phyloP scores from a whole-genome alignment of 495 filamentous ascomycete species.

The Neurospora sp. region DNA sequence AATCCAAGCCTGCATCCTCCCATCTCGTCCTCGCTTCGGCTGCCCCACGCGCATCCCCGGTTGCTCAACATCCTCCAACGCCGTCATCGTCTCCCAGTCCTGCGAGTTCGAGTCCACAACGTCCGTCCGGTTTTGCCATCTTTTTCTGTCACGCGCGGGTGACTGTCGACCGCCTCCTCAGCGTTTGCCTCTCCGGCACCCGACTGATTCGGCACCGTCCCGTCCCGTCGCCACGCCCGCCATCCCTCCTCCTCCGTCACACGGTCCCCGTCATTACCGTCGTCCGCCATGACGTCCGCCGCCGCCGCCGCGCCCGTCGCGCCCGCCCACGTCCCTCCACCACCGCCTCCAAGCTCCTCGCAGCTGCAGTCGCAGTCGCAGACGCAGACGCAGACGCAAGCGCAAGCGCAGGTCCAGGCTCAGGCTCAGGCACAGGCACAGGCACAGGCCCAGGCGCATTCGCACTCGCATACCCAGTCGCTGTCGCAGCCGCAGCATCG shows the following conservation, averaged over 20 bases:
- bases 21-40: background rate
- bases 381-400: constrained; percentile 2
- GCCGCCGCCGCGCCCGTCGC: constrained; percentile 9
- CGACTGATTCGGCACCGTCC: background rate
- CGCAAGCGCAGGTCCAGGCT: background rate
- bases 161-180: background rate
- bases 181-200: background rate
- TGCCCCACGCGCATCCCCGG: background rate
- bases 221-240: background rate
- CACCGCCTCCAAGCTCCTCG: constrained; percentile 11
- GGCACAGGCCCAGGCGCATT: background rate
- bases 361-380: constrained; percentile 12
- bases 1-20: background rate
- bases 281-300: constrained; percentile 21
- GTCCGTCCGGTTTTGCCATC: background rate
- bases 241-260: background rate
- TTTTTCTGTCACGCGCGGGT: background rate
- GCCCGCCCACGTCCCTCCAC: constrained; percentile 5
- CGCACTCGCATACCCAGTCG: constrained; percentile 3
- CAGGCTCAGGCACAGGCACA: background rate
- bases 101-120: background rate
- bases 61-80: background rate
- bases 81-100: background rate
- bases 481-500: constrained; percentile 3
- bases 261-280: background rate